Evolutionary conservation across 2,329 filamentous ascomycete species (phyloP).

Genomic region (Colletotrichum sp.): DNA sequence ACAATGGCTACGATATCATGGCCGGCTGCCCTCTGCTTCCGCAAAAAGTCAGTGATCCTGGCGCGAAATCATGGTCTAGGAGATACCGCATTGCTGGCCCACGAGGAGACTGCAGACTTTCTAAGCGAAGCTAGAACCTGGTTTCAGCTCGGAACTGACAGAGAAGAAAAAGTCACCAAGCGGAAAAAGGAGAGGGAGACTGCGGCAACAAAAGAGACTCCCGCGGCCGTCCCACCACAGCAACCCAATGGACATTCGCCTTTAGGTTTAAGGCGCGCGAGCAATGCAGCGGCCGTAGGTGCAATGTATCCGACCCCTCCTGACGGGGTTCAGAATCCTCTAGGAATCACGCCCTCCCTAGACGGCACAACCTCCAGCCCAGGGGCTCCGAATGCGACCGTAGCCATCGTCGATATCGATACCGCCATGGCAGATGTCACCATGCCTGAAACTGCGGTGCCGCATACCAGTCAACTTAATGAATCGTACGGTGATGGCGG

Average conservation of each 20-base stretch:
- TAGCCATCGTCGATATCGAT: conserved; percentile 38
- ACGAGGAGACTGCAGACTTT: conserved; percentile 52
- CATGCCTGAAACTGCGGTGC: conserved; percentile 30
- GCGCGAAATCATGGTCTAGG: conserved; percentile 43
- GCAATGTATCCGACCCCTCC: conserved; percentile 76
- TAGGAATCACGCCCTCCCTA: conserved; percentile 60
- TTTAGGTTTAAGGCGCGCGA: conserved; percentile 53
- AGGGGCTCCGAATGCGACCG: conserved; percentile 41
- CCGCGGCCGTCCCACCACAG: conserved; percentile 45
- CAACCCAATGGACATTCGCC: conserved; percentile 58
- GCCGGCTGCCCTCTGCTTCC: conserved; percentile 60
- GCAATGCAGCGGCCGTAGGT: conserved; percentile 48
- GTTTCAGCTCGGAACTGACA: conserved; percentile 47
- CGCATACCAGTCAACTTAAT: conserved; percentile 22
- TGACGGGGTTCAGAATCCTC: conserved; percentile 62
- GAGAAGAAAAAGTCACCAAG: conserved; percentile 51
- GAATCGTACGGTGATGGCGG: conserved; percentile 37
- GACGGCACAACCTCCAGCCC: conserved; percentile 63
- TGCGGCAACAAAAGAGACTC: conserved; percentile 44
- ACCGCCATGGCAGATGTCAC: conserved; percentile 24
- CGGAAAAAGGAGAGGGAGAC: conserved; percentile 57
- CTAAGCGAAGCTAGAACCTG: conserved; percentile 53
- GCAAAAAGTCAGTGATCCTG: conserved; percentile 48
- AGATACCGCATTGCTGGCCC: conserved; percentile 39
- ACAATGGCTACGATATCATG: conserved; percentile 50